Evolutionary conservation across 2,329 filamentous ascomycete genomes (phyloP), one percentile per base, ranked within the genome.

Genomic region (Ophiostoma pallidulum): DNA sequence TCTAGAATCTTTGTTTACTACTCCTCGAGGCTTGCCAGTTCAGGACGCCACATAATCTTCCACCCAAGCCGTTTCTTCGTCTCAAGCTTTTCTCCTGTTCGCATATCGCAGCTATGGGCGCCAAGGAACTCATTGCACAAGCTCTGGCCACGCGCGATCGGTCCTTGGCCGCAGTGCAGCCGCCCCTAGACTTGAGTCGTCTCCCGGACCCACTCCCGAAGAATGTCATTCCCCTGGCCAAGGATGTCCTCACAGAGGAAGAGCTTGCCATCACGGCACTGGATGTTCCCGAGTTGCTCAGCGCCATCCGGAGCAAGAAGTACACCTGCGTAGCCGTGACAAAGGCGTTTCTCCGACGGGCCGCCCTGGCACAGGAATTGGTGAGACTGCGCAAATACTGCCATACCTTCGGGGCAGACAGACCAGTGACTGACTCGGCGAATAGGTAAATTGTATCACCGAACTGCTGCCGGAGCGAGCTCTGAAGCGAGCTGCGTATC

Each of bases 391-490:
- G n/a, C n/a, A n/a, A n/a, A n/a, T n/a, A n/a, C n/a, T n/a, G n/a
- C n/a, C n/a, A n/a, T n/a, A n/a, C n/a, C n/a, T n/a, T n/a, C n/a
- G n/a, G n/a, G n/a, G n/a, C n/a, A n/a, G n/a, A n/a, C n/a, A n/a
- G n/a, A n/a, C n/a, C n/a, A n/a, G n/a, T n/a, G n/a, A n/a, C n/a
- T n/a, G n/a, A n/a, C n/a, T n/a, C n/a, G n/a, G n/a, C n/a, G n/a
- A n/a, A n/a, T n/a, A n/a, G n/a, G n/a, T n/a, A n/a, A n/a, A 46
- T 28, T 46, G 70, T 50, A 57, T 71, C 19, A 71, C 69, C 0
- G 66, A 69, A 54, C 55, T 68, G 12, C 59, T 68, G 8, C 61
- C 62, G 1, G 54, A 59, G 20, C 45, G 53, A 41, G 61, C 64
- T 13, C 52, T 66, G 28, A 48, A 53, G 33, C 56, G 61, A 1